Evolutionary conservation across 2,329 filamentous ascomycete genomes (phyloP).

Genomic region (Colletotrichum lupini): DNA sequence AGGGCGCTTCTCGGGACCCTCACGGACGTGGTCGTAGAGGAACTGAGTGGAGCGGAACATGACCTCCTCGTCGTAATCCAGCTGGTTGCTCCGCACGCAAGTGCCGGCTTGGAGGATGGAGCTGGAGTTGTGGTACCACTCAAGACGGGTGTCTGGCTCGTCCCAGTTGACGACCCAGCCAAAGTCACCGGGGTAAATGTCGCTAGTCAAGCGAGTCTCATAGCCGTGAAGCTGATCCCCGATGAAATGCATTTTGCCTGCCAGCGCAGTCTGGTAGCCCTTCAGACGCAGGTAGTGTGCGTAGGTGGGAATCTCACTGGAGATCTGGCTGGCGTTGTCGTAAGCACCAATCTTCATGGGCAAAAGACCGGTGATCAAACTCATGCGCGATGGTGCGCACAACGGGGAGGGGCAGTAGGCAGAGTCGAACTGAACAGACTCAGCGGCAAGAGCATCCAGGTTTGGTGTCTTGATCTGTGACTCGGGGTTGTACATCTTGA

Average conservation of each 20-base stretch:
- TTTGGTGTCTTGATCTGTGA: constrained; percentile 94
- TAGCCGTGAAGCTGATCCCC: constrained; percentile 96
- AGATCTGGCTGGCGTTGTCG: constrained; percentile 89
- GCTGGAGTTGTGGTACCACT: constrained; percentile 97
- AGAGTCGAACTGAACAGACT: constrained; percentile 89
- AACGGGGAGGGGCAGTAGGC: constrained; percentile 95
- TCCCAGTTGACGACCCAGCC: constrained; percentile 98
- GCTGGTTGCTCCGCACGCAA: constrained; percentile 91
- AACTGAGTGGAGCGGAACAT: constrained; percentile 93
- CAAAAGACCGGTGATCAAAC: constrained; percentile 91
- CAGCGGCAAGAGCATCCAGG: constrained; percentile 83
- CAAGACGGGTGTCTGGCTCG: constrained; percentile 83
- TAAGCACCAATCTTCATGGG: constrained; percentile 93
- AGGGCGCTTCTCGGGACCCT: constrained; percentile 77
- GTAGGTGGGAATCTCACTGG: constrained; percentile 88
- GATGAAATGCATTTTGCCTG: constrained; percentile 98
- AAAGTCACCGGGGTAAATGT: constrained; percentile 95
- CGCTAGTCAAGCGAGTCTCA: constrained; percentile 90
- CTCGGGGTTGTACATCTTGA: constrained; percentile 90
- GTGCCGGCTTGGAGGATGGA: constrained; percentile 91
- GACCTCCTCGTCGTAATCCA: constrained; percentile 96
- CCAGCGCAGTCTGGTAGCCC: constrained; percentile 90
- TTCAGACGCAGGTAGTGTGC: constrained; percentile 88
- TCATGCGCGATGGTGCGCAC: constrained; percentile 92
- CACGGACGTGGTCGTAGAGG: constrained; percentile 89